Conservation (phyloP, 495 filamentous ascomycete species). For the Letharia lupina region DNA sequence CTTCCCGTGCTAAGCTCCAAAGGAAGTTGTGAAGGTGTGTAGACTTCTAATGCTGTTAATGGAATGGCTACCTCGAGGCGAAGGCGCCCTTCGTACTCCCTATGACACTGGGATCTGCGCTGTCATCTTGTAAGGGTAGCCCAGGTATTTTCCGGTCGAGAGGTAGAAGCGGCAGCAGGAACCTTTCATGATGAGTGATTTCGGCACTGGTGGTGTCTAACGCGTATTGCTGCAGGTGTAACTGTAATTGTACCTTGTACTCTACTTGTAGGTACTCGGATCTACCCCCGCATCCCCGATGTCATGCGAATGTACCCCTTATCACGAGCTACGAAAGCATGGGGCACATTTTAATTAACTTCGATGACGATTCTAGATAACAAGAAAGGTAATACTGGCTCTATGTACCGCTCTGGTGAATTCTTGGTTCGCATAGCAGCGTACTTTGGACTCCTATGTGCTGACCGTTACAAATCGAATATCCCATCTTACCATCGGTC, state of each 20-base stretch:
- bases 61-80: conserved; percentile 10
- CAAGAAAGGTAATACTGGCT: not conserved
- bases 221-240: not conserved
- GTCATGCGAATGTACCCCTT: conserved; percentile 10
- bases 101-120: conserved; percentile 17
- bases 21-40: not conserved
- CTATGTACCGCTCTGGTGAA: not conserved
- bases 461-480: not conserved
- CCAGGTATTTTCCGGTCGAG: not conserved
- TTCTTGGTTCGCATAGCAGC: not conserved
- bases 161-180: not conserved
- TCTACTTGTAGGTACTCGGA: not conserved
- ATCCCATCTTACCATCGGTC: not conserved
- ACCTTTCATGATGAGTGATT: conserved; percentile 15
- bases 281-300: conserved; percentile 6
- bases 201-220: not conserved
- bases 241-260: not conserved
- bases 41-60: conserved; percentile 5
- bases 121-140: conserved; percentile 10
- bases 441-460: not conserved
- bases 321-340: conserved; percentile 6
- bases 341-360: not conserved
- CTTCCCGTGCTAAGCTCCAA: not conserved
- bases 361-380: conserved; percentile 10
- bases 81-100: conserved; percentile 8